Conservation (phyloP, 331 rosid genomes). For the Acacia concinna region DNA sequence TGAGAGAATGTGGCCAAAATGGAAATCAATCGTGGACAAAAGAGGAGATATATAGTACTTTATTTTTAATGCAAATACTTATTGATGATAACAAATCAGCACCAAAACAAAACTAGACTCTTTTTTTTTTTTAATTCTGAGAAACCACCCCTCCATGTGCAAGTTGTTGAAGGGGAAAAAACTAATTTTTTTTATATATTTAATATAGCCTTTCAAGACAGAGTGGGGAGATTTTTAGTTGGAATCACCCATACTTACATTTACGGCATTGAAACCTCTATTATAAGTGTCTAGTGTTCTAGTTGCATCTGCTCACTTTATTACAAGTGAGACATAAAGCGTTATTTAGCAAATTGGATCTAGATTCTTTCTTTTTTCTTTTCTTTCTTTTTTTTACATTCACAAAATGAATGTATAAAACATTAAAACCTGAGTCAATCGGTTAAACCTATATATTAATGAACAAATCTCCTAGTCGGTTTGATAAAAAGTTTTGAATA, state of each 20-base stretch:
- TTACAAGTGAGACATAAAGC: neutral
- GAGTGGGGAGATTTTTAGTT: neutral
- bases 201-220: neutral
- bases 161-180: neutral
- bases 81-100: neutral
- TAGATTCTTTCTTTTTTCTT: too few species aligned
- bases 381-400: too few species aligned
- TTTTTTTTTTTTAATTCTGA: neutral
- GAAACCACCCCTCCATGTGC: conserved; percentile 20
- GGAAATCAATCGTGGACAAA: conserved; percentile 18
- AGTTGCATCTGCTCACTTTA: neutral
- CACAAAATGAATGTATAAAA: neutral
- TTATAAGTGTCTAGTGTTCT: neutral
- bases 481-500: too few species aligned
- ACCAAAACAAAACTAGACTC: neutral
- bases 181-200: neutral
- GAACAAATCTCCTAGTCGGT: too few species aligned
- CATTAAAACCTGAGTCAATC: too few species aligned
- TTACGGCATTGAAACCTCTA: conserved; percentile 6
- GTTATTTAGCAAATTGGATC: neutral
- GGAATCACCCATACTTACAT: neutral
- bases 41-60: conserved; percentile 5
- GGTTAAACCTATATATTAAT: too few species aligned
- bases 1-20: conserved; percentile 34
- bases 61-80: neutral